Percentiles rank a stretch among this genome's conserved stretches.
These are phyloP conservation scores for Dothistroma septosporum DNA, from an alignment of 2,329 filamentous ascomycete genomes.

Conservation along the genomic window DNA sequence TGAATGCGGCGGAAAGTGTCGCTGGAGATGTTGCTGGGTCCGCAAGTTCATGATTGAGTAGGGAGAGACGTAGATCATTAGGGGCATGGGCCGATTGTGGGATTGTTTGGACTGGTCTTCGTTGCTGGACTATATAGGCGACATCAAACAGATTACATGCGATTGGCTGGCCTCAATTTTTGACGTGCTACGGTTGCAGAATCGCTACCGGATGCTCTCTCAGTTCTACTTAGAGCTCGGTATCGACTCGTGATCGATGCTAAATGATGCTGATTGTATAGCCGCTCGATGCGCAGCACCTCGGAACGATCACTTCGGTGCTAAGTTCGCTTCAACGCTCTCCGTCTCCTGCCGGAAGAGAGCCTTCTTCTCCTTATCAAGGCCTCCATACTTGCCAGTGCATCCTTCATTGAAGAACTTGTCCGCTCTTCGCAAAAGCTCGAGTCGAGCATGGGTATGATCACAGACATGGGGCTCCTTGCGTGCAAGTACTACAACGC, in stretches of 20 bases:
- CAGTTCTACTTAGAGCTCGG: too few relatives aligned
- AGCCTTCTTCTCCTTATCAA: background rate
- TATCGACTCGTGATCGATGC: background rate
- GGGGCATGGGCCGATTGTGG: constrained; percentile 45
- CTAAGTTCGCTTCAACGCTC: background rate
- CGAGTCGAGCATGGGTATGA: background rate
- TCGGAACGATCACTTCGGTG: background rate
- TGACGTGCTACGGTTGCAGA: background rate
- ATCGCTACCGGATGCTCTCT: background rate
- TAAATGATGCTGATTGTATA: background rate
- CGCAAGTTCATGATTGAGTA: constrained; percentile 37
- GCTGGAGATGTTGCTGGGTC: constrained; percentile 47
- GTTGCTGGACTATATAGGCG: background rate
- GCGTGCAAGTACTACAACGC: background rate
- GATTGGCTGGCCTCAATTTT: background rate
- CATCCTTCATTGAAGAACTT: background rate
- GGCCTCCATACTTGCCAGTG: background rate
- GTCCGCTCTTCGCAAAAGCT: background rate
- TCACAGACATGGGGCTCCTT: background rate
- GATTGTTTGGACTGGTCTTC: background rate
- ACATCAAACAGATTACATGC: background rate
- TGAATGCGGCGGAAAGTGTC: constrained; percentile 41
- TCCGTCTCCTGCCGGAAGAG: background rate
- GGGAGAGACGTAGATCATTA: constrained; percentile 50
- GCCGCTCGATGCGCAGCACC: background rate